A percentile compares a stretch with the other conserved stretches of the same genome.
Conservation (phyloP, 306 rosid genomes). For the Acacia melanoxylon region DNA sequence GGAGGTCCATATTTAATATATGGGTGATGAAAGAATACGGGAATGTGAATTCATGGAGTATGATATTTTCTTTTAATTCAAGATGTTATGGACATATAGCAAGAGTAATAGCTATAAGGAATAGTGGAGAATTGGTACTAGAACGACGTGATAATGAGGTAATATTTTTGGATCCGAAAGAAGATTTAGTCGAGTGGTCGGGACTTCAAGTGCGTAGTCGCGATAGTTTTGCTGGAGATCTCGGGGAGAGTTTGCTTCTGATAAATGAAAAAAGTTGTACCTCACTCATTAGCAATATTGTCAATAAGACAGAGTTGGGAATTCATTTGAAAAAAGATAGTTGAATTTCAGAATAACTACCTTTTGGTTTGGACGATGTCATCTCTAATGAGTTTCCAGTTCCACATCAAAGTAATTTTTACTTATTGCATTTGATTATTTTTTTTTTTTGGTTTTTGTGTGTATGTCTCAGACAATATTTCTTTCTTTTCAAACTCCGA, state of each 20-base stretch:
- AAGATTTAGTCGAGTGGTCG: not conserved
- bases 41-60: not conserved
- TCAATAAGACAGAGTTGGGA: too few species aligned
- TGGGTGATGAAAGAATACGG: not conserved
- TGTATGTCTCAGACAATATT: too few species aligned
- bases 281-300: not conserved
- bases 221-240: not conserved
- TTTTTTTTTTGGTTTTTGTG: too few species aligned
- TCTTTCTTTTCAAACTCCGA: too few species aligned
- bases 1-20: not conserved
- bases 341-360: too few species aligned
- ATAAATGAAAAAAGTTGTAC: not conserved
- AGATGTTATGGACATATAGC: not conserved
- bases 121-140: not conserved
- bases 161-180: not conserved
- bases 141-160: not conserved
- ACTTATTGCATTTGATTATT: too few species aligned
- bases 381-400: too few species aligned
- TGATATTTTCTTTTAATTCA: not conserved
- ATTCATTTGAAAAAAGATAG: too few species aligned
- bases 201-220: not conserved
- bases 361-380: too few species aligned
- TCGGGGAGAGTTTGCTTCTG: not conserved
- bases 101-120: not conserved
- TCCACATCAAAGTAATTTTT: too few species aligned